These are phyloP conservation scores for Puccinia coronata DNA, from an alignment of 1,284 basidiomycete species.

Conservation along the genomic window DNA sequence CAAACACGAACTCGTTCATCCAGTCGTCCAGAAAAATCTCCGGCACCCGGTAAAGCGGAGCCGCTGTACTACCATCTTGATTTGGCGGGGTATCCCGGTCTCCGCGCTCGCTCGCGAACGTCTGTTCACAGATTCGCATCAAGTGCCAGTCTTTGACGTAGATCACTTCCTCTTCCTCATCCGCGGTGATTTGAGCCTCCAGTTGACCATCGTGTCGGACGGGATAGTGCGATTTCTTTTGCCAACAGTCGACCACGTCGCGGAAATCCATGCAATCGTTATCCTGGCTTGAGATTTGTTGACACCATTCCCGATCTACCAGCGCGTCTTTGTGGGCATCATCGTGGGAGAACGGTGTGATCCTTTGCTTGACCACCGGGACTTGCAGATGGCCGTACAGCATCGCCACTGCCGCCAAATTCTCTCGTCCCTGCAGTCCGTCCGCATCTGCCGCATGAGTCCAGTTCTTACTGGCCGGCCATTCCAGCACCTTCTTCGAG, in stretches of 20 bases:
- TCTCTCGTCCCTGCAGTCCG: not conserved
- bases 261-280: conserved; percentile 58
- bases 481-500: not conserved
- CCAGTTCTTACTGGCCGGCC: conserved; percentile 18
- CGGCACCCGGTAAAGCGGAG: conserved; percentile 61
- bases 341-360: not conserved
- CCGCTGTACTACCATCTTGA: conserved; percentile 52
- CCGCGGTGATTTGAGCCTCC: not conserved
- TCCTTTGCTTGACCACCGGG: conserved; percentile 19
- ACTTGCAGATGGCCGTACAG: conserved; percentile 20
- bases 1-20: conserved; percentile 59
- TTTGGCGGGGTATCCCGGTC: no score
- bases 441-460: conserved; percentile 11
- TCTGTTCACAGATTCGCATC: conserved; percentile 53
- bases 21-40: conserved; percentile 64
- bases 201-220: conserved; percentile 53
- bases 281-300: conserved; percentile 44
- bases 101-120: not conserved
- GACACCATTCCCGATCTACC: not conserved
- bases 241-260: conserved; percentile 61
- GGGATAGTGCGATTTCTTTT: conserved; percentile 44
- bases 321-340: no score
- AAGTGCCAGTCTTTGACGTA: conserved; percentile 68
- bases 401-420: not conserved
- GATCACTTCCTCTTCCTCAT: conserved; percentile 28